A percentile compares a stretch with the other conserved stretches of the same genome.
Conservation (phyloP, 176 grass and related monocot species). For the Ampelocalamus luodianensis region DNA sequence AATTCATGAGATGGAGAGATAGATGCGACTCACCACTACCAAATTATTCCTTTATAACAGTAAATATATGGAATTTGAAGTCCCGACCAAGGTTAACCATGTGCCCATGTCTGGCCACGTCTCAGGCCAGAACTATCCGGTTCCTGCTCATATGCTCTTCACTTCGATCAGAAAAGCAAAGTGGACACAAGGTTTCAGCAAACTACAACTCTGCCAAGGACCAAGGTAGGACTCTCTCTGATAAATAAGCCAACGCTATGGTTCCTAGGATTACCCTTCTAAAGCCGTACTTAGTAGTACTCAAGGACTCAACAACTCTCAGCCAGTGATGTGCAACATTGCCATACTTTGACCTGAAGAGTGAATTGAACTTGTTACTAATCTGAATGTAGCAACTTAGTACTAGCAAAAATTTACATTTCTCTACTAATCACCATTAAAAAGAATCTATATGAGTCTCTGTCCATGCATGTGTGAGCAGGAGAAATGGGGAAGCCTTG, state of each 20-base stretch:
- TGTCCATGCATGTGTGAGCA: background rate
- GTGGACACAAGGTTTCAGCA: background rate
- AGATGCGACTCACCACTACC: no score
- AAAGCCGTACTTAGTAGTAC: background rate
- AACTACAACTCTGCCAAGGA: slow-evolving; percentile 1
- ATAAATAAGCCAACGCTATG: background rate
- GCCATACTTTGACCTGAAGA: background rate
- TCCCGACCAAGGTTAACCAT: background rate
- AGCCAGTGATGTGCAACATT: background rate
- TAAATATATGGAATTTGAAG: background rate
- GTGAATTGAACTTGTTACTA: background rate
- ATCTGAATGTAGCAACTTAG: background rate
- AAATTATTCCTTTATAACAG: no score
- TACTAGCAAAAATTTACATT: background rate
- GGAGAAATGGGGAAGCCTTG: background rate
- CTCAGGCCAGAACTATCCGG: background rate
- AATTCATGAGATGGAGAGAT: no score
- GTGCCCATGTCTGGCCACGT: slow-evolving; percentile 37
- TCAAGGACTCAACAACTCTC: background rate
- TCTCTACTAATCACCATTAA: background rate
- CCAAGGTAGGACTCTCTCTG: background rate
- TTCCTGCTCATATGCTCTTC: background rate
- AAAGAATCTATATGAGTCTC: background rate
- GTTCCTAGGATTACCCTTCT: background rate
- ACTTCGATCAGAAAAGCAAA: slow-evolving; percentile 1